Percentiles rank a stretch among this genome's conserved stretches.
Evolutionary conservation across 2,329 filamentous ascomycete species (phyloP).

Genomic region (Colletotrichum zoysiae): DNA sequence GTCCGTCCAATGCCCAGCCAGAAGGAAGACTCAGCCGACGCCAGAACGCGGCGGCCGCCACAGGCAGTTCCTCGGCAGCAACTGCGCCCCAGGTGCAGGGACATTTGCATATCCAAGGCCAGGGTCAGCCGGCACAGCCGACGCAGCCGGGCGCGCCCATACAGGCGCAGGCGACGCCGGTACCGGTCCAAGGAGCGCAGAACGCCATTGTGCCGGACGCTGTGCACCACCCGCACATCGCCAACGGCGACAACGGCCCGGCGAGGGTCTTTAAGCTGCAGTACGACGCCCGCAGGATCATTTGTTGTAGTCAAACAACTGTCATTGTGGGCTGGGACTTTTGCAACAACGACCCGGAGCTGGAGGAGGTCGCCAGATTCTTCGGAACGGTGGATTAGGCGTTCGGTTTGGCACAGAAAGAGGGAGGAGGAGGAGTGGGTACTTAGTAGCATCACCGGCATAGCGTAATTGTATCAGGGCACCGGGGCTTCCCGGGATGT

Average conservation of each 20-base stretch:
- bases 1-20: background rate
- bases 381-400: constrained; percentile 73
- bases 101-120: constrained; percentile 34
- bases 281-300: constrained; percentile 92
- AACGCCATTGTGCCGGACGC: constrained; percentile 43
- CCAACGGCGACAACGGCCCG: constrained; percentile 60
- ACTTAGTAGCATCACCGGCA: constrained; percentile 33
- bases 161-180: constrained; percentile 38
- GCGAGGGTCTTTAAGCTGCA: constrained; percentile 93
- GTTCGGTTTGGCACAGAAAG: background rate
- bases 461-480: constrained; percentile 30
- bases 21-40: background rate
- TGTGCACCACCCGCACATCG: constrained; percentile 60
- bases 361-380: constrained; percentile 82
- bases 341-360: constrained; percentile 84
- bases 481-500: background rate
- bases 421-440: background rate
- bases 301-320: constrained; percentile 93
- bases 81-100: constrained; percentile 28
- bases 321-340: constrained; percentile 99
- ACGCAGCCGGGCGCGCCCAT: constrained; percentile 38
- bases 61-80: background rate
- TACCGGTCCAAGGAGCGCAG: constrained; percentile 34
- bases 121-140: constrained; percentile 12
- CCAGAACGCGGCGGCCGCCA: background rate